These are phyloP conservation scores for Penicillium palitans DNA, from an alignment of 2,329 filamentous ascomycete species.

Conservation along the genomic window DNA sequence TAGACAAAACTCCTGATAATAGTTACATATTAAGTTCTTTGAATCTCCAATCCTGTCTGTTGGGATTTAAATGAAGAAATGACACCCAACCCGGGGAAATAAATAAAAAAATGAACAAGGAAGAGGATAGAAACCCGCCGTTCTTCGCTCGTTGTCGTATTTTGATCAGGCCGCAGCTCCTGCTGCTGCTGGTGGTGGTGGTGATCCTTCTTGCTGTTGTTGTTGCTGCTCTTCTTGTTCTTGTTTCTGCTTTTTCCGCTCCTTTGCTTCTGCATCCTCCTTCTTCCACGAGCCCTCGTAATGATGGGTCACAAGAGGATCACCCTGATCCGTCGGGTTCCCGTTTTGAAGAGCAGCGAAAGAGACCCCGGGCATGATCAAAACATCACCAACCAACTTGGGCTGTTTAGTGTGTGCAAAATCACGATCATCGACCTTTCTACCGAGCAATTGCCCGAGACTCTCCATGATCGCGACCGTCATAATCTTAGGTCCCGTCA, in stretches of 20 bases:
- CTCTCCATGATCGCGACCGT: slow-evolving; percentile 25
- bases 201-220: background rate
- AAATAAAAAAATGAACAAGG: too few species aligned
- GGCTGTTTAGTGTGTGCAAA: slow-evolving; percentile 24
- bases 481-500: slow-evolving; percentile 33
- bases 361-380: slow-evolving; percentile 28
- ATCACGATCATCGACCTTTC: slow-evolving; percentile 25
- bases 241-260: slow-evolving; percentile 16
- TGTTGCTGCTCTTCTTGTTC: background rate
- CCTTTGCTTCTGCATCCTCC: slow-evolving; percentile 19
- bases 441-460: slow-evolving; percentile 17
- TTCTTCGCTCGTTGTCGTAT: background rate
- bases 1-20: background rate
- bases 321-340: slow-evolving; percentile 18
- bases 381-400: slow-evolving; percentile 27
- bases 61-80: background rate
- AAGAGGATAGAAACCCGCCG: background rate
- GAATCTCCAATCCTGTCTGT: background rate
- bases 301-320: slow-evolving; percentile 20
- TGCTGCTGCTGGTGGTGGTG: too few species aligned
- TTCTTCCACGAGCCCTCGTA: slow-evolving; percentile 25
- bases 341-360: slow-evolving; percentile 29
- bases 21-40: background rate
- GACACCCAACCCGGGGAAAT: too few species aligned
- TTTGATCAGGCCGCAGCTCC: background rate